Percentiles rank a stretch among this genome's conserved stretches.
Evolutionary conservation across 176 grass and related monocot species (phyloP).

Genomic region (Eleusine coracana): DNA sequence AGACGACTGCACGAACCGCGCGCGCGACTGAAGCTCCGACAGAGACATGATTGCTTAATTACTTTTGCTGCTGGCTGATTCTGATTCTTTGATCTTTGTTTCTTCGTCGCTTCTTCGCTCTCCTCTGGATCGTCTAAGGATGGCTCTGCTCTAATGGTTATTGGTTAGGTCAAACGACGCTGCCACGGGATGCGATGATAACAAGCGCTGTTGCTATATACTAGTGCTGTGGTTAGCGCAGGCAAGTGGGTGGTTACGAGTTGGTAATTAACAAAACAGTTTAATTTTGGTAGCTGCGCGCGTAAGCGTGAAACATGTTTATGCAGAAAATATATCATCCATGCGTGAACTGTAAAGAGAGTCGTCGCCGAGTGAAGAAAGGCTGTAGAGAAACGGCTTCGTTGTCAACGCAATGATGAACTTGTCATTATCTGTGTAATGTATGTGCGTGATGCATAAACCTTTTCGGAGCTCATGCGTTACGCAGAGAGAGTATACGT

Average conservation of each 20-base stretch:
- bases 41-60: neutral
- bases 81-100: neutral
- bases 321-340: neutral
- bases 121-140: neutral
- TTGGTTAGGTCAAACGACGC: neutral
- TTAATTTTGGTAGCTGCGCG: neutral
- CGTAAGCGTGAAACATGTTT: constrained; percentile 41
- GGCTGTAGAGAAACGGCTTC: neutral
- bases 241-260: constrained; percentile 20
- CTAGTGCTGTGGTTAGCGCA: neutral
- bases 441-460: neutral
- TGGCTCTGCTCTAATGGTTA: neutral
- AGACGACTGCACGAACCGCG: constrained; percentile 35
- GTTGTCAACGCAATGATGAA: constrained; percentile 6
- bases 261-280: neutral
- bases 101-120: too few species aligned
- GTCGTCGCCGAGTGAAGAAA: constrained; percentile 25
- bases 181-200: neutral
- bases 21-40: constrained; percentile 43
- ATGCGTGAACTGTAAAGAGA: neutral
- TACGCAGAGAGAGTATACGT: neutral
- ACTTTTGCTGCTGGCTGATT: too few species aligned
- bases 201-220: neutral
- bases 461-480: neutral
- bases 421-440: neutral